Evolutionary conservation across 306 rosid genomes (phyloP), one percentile per base, ranked within the genome.

Genomic region (Fragaria iinumae): DNA sequence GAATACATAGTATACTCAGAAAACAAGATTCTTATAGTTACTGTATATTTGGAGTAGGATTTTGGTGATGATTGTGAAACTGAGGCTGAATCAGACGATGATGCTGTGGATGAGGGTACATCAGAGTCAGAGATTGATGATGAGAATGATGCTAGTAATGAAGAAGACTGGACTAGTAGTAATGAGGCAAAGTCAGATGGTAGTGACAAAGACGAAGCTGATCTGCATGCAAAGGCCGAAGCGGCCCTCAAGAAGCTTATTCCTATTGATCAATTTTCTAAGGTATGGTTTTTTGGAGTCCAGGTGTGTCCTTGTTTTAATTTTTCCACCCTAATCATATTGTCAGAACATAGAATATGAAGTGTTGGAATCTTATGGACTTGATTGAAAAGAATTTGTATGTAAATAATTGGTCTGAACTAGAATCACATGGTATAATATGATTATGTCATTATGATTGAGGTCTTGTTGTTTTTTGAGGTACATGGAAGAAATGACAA

Each of bases 161-260:
- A 90, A 83, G 96, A 92, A 77, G 98, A 89, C 47, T 92, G 92
- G 95, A 84, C 94, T 49, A 90, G 96, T 80, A 85, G 91, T 80
- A 83, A 86, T 8, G 97, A 91, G 82, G 88, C 84, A 17, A 91
- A 81, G 85, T 84, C 96, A 67, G 94, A 94, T 81, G 76, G 82
- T 69, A 94, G 89, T 76, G 97, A 95, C 76, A 87, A 77, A 73
- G 98, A 95, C n/a, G 98, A 90, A 59, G 81, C 21, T 83, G 90
- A 91, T 73, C 85, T 80, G n/a, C 67, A 86, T 53, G 89, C 89
- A 72, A 74, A 84, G 65, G 92, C 98, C 73, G 92, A 88, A 83
- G 98, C 90, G 64, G 97, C 97, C 80, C 87, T 94, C 45, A 85
- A 81, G 84, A 91, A 90, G 86, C 91, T 91, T 78, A 86, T 87